Evolutionary conservation across 768 basidiomycete species (phyloP).

Genomic region (Lactifluus echinatus): DNA sequence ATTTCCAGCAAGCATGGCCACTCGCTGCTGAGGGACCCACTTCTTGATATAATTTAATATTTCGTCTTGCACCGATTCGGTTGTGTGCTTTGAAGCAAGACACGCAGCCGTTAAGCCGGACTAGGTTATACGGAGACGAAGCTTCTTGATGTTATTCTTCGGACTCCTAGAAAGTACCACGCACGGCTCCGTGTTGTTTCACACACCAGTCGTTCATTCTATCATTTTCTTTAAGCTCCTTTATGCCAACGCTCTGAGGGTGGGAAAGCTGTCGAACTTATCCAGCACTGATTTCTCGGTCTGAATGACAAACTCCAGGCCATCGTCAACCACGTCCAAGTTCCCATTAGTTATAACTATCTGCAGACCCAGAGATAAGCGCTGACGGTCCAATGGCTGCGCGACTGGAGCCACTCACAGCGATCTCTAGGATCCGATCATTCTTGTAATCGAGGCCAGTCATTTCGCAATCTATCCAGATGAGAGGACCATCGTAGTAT

Average conservation of each 20-base stretch:
- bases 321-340: constrained; percentile 71
- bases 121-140: constrained; percentile 32
- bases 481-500: constrained; percentile 54
- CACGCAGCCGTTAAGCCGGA: constrained; percentile 81
- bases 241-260: background rate
- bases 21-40: constrained; percentile 64
- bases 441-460: constrained; percentile 61
- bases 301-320: constrained; percentile 65
- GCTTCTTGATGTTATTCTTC: background rate
- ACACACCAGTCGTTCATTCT: constrained; percentile 91
- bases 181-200: constrained; percentile 66
- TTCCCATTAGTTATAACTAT: constrained; percentile 86
- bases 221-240: constrained; percentile 1
- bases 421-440: constrained; percentile 76
- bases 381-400: background rate
- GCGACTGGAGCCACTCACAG: constrained; percentile 33
- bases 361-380: constrained; percentile 27
- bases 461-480: constrained; percentile 88
- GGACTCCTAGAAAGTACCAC: constrained; percentile 24
- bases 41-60: constrained; percentile 74
- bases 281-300: constrained; percentile 66
- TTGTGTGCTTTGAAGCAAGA: constrained; percentile 56
- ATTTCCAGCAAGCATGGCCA: constrained; percentile 75
- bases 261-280: constrained; percentile 35
- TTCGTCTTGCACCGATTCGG: constrained; percentile 46